Percentiles rank a stretch among this genome's conserved stretches.
Evolutionary conservation across 2,329 filamentous ascomycete species (phyloP).

Genomic region (Ophiostoma angusticollis): DNA sequence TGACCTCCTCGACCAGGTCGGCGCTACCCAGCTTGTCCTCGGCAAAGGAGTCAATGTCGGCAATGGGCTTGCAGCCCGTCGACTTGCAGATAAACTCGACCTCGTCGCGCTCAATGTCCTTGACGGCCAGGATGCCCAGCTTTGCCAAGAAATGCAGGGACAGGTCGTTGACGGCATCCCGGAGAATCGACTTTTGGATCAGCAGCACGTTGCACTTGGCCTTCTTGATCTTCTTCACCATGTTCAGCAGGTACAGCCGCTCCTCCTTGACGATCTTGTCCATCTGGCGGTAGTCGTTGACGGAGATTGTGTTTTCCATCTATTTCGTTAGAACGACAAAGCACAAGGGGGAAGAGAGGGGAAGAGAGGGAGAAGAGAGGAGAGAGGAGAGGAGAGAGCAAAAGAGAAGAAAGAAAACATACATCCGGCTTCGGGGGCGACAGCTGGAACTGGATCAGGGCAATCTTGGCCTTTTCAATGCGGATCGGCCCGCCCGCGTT

Average conservation of each 20-base stretch:
- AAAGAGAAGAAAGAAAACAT: slow-evolving; percentile 15
- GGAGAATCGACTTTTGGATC: slow-evolving; percentile 96
- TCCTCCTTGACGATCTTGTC: slow-evolving; percentile 99
- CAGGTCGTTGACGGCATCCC: slow-evolving; percentile 94
- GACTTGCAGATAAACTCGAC: slow-evolving; percentile 99
- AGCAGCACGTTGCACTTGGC: slow-evolving; percentile 97
- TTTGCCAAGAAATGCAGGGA: slow-evolving; percentile 96
- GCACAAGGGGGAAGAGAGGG: not conserved
- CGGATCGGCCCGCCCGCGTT: slow-evolving; percentile 77
- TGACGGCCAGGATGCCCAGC: slow-evolving; percentile 87
- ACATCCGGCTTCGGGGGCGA: slow-evolving; percentile 95
- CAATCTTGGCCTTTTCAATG: slow-evolving; percentile 96
- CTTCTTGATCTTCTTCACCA: slow-evolving; percentile 99
- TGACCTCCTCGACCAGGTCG: slow-evolving; percentile 85
- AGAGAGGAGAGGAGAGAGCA: not conserved
- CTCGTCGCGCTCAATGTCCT: slow-evolving; percentile 97
- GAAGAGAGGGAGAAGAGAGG: not conserved
- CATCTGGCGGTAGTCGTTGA: slow-evolving; percentile 99
- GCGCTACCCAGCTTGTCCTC: slow-evolving; percentile 95
- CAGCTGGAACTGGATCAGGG: slow-evolving; percentile 95
- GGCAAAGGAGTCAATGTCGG: slow-evolving; percentile 95
- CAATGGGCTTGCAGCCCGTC: slow-evolving; percentile 96
- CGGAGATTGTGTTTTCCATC: slow-evolving; percentile 99
- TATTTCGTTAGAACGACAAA: slow-evolving; percentile 20
- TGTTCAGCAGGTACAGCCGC: slow-evolving; percentile 91